Conservation (phyloP, 2,329 filamentous ascomycete species). For the Decorospora gaudefroyi region DNA sequence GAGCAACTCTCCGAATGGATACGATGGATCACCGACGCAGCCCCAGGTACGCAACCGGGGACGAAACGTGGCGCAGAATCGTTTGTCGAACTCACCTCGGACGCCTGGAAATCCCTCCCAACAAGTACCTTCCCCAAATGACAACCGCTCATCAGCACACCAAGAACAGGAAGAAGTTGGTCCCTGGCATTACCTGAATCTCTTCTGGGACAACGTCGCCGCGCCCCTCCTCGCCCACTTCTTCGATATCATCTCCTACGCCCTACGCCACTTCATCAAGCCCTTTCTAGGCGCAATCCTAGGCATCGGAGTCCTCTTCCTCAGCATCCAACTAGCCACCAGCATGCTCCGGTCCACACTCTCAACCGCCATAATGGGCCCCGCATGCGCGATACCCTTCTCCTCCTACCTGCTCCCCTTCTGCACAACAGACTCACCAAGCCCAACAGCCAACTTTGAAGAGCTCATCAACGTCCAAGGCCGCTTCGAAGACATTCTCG, state of each 20-base stretch:
- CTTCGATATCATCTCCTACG: constrained; percentile 61
- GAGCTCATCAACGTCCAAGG: constrained; percentile 73
- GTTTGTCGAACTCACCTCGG: constrained; percentile 1
- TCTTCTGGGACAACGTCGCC: constrained; percentile 42
- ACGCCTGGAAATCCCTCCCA: constrained; percentile 8
- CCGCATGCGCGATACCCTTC: constrained; percentile 72
- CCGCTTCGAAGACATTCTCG: constrained; percentile 76
- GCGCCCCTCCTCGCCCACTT: constrained; percentile 54
- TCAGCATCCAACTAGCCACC: constrained; percentile 60
- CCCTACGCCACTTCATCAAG: constrained; percentile 64
- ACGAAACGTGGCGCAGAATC: background rate
- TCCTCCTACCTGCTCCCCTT: constrained; percentile 66
- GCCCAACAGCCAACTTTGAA: constrained; percentile 63
- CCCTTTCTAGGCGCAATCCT: constrained; percentile 64
- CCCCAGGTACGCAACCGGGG: constrained; percentile 6
- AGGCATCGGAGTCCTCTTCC: constrained; percentile 57
- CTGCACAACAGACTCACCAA: constrained; percentile 51
- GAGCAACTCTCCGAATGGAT: constrained; percentile 22
- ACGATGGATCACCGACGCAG: constrained; percentile 13
- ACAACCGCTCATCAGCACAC: background rate
- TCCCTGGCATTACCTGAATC: constrained; percentile 30
- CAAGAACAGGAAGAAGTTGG: constrained; percentile 21
- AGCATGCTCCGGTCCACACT: constrained; percentile 66
- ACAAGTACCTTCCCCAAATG: constrained; percentile 3
- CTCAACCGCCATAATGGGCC: constrained; percentile 67